Evolutionary conservation across 2,329 filamentous ascomycete species (phyloP), one percentile per base, ranked within the genome.

Genomic region (Intubia oerlemansii): DNA sequence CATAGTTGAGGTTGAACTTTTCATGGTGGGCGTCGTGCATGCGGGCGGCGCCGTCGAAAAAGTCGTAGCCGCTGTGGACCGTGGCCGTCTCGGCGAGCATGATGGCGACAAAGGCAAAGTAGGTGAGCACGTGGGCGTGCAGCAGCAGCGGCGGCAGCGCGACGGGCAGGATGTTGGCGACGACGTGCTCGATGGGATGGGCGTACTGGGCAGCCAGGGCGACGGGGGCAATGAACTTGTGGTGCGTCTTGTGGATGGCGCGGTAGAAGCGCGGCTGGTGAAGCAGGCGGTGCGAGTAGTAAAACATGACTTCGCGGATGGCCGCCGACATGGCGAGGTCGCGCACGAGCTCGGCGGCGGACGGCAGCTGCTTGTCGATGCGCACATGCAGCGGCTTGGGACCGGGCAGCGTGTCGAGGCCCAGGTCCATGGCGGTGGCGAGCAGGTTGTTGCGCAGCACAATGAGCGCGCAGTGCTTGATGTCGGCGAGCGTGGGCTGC

Each of bases 21-120:
- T 66, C 60, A 43, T 68, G 63, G 38, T 69, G 64, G 17, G 55
- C 42, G 44, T 69, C 64, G 43, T 69, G 63, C 41, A 53, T 54
- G 36, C 46, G 48, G 1, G 61, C 61, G 30, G 41, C 51, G 32
- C 50, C 51, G 34, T 32, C 39, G 11, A 63, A 52, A 36, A 66
- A 66, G 29, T 66, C 60, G 40, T 62, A 67, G 6, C 63, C 65
- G 34, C 59, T 64, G 41, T 68, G 62, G 30, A 66, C 62, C 1
- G 55, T 59, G 4, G 51, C 47, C 25, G 63, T 65, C 42, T 66
- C 57, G 3, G 59, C 32, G 5, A 67, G 46, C 43, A 58, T 55
- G 10, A 47, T 50, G 0, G 48, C 52, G 24, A 64, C 35, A 34
- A 62, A 67, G 1, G 42, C 36, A 57, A 58, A 64, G 39, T 59